Conservation (phyloP, 2,329 filamentous ascomycete species). For the Ascochyta fabae region DNA sequence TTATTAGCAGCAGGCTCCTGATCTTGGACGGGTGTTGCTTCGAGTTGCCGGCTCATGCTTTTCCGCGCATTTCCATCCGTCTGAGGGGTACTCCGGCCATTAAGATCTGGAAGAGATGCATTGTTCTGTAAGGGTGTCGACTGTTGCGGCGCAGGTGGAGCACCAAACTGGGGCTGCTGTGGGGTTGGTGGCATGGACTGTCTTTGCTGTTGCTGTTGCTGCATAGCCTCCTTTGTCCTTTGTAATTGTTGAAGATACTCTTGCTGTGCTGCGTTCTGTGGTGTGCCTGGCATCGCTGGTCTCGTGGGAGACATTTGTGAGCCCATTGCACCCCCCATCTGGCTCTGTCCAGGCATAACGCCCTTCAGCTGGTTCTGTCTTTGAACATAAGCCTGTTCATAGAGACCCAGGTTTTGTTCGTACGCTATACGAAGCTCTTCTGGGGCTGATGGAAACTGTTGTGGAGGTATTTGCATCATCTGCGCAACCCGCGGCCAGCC, state of each 20-base stretch:
- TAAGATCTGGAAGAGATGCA: constrained; percentile 54
- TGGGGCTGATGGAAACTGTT: constrained; percentile 65
- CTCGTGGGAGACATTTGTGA: constrained; percentile 46
- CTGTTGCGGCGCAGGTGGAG: constrained; percentile 38
- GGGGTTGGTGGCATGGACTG: constrained; percentile 50
- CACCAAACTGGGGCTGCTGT: constrained; percentile 38
- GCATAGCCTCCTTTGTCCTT: constrained; percentile 47
- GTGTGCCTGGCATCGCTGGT: constrained; percentile 36
- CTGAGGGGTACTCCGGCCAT: constrained; percentile 57
- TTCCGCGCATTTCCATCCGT: constrained; percentile 44
- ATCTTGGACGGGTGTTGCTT: constrained; percentile 45
- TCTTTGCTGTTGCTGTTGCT: constrained; percentile 40
- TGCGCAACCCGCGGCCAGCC: constrained; percentile 76
- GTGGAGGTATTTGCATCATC: constrained; percentile 51
- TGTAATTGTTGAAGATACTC: constrained; percentile 55
- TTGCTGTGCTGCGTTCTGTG: constrained; percentile 56
- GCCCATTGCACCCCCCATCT: constrained; percentile 32
- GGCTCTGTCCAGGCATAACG: constrained; percentile 31
- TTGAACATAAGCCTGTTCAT: constrained; percentile 72
- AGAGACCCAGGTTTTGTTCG: constrained; percentile 75
- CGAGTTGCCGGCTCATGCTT: constrained; percentile 46
- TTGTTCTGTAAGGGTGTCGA: constrained; percentile 56
- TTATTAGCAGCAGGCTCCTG: constrained; percentile 36
- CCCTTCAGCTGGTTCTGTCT: constrained; percentile 59
- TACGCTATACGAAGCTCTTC: constrained; percentile 75